Conservation (phyloP, 2,329 filamentous ascomycete genomes). For the Lachnum nothofagi region DNA sequence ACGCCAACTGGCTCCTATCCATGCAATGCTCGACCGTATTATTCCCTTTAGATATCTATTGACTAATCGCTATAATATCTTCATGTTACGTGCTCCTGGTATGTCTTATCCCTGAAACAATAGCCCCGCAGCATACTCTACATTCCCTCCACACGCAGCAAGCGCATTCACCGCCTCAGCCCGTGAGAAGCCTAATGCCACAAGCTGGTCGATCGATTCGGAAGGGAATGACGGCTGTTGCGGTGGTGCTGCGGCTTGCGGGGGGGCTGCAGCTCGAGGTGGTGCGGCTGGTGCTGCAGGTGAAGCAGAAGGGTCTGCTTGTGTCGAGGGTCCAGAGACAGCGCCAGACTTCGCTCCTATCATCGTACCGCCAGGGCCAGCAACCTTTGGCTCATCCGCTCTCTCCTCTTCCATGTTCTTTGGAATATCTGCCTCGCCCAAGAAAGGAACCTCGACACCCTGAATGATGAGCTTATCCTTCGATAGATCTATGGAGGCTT, state of each 20-base stretch:
- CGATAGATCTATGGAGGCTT: conserved; percentile 83
- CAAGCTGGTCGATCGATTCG: conserved; percentile 69
- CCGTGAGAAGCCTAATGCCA: conserved; percentile 70
- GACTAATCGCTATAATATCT: not conserved
- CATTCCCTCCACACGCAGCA: conserved; percentile 75
- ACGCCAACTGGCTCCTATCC: conserved; percentile 8
- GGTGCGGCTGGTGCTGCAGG: not conserved
- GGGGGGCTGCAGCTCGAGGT: conserved; percentile 1
- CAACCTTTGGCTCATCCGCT: conserved; percentile 74
- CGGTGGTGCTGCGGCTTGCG: conserved; percentile 21
- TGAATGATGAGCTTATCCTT: conserved; percentile 84
- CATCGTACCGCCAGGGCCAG: conserved; percentile 80
- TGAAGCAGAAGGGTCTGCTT: conserved; percentile 23
- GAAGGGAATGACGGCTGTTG: conserved; percentile 37
- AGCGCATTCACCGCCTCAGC: conserved; percentile 75
- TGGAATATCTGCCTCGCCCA: conserved; percentile 92
- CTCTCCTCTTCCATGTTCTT: conserved; percentile 69
- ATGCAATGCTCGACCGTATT: conserved; percentile 16
- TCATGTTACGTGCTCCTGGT: not conserved
- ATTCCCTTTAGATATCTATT: conserved; percentile 12
- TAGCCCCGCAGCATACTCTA: conserved; percentile 81
- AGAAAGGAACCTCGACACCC: conserved; percentile 79
- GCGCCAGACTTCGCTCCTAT: conserved; percentile 81
- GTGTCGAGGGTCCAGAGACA: conserved; percentile 45
- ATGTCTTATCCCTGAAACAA: conserved; percentile 53